Evolutionary conservation across 148 eudicot genomes (phyloP).

Genomic region (Amaranthus hypochondriacus): DNA sequence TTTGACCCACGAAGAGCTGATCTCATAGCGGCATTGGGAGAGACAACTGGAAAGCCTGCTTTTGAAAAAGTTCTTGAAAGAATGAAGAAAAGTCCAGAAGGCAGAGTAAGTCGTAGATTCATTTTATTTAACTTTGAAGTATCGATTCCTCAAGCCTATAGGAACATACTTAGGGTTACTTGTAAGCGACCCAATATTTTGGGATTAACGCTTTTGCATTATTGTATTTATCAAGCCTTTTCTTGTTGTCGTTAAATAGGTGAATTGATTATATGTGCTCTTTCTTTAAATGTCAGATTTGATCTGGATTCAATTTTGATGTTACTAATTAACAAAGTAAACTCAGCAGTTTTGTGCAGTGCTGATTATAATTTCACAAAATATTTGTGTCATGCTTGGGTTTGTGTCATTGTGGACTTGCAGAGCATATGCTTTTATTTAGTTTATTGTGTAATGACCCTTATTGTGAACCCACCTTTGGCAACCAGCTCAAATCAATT

Average conservation of each 20-base stretch:
- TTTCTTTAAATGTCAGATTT: neutral
- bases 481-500: neutral
- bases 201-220: too few relatives aligned
- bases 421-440: neutral
- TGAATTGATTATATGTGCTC: neutral
- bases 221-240: neutral
- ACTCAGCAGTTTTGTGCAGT: neutral
- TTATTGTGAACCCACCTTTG: neutral
- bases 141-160: too few relatives aligned
- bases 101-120: constrained; percentile 49
- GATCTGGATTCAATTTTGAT: neutral
- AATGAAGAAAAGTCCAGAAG: constrained; percentile 85
- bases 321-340: neutral
- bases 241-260: neutral
- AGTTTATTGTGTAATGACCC: neutral
- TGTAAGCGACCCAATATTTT: too few relatives aligned
- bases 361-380: neutral
- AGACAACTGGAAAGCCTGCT: constrained; percentile 94
- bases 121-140: neutral
- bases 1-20: constrained; percentile 95
- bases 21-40: constrained; percentile 89
- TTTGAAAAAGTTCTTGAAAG: constrained; percentile 84
- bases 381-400: neutral
- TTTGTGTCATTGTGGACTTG: neutral
- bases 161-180: too few relatives aligned